Conservation (phyloP, 495 filamentous ascomycete species). For the Geopyxis carbonaria region DNA sequence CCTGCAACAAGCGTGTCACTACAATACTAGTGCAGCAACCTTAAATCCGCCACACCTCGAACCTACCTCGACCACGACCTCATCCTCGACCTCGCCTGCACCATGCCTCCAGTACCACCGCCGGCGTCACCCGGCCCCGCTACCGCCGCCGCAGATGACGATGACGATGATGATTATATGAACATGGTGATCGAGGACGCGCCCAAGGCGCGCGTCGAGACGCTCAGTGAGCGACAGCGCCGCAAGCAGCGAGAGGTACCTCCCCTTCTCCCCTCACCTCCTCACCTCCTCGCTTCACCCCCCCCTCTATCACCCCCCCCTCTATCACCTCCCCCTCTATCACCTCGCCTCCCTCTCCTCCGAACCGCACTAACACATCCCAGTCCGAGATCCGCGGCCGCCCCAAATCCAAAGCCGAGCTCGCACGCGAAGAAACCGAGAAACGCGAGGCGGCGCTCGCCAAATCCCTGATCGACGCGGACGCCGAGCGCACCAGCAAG, state of each 20-base stretch:
- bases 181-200: constrained; percentile 41
- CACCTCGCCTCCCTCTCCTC: neutral
- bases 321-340: neutral
- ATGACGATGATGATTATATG: constrained; percentile 50
- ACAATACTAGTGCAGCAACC: no score
- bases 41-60: no score
- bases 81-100: no score
- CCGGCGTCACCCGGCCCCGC: neutral
- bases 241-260: constrained; percentile 36
- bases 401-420: constrained; percentile 67
- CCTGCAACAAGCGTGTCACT: no score
- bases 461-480: constrained; percentile 46
- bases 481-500: constrained; percentile 41
- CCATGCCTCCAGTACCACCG: neutral
- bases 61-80: no score
- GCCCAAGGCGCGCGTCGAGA: constrained; percentile 28
- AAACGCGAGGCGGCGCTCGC: constrained; percentile 59
- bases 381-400: constrained; percentile 39
- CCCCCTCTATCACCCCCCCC: no score
- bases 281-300: no score
- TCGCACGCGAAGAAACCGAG: constrained; percentile 46
- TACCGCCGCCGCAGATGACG: constrained; percentile 19
- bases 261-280: no score
- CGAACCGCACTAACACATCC: neutral
- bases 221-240: constrained; percentile 39